Evolutionary conservation across 2,329 filamentous ascomycete genomes (phyloP).

Genomic region (Claviceps lovelessii): DNA sequence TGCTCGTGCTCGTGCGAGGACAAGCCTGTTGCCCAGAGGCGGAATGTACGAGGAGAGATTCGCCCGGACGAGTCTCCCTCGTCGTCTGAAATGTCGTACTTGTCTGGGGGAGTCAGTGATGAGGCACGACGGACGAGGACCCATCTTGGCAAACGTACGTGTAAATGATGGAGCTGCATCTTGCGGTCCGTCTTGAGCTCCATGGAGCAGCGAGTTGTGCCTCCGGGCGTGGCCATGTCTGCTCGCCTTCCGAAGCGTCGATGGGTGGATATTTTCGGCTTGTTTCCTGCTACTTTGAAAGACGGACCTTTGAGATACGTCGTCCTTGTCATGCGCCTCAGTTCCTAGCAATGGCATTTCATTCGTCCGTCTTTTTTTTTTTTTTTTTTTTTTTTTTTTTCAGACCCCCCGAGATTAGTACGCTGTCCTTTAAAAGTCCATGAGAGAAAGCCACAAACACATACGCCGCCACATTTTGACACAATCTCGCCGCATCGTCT

Average conservation of each 20-base stretch:
- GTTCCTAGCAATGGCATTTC: neutral
- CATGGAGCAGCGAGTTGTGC: neutral
- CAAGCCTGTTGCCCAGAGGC: conserved; percentile 20
- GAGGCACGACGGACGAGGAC: neutral
- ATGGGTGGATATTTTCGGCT: neutral
- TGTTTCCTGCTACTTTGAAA: neutral
- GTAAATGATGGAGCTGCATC: neutral
- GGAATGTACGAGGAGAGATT: conserved; percentile 29
- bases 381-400: too few relatives aligned
- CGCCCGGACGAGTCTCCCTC: conserved; percentile 25
- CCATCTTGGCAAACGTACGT: neutral
- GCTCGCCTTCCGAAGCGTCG: neutral
- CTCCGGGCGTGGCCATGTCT: neutral
- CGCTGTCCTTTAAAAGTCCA: too few relatives aligned
- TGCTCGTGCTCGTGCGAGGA: neutral
- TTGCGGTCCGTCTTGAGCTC: too few relatives aligned
- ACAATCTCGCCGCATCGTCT: conserved; percentile 8
- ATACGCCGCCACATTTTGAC: neutral
- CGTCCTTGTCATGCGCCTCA: neutral
- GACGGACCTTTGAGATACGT: neutral
- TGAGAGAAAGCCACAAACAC: neutral
- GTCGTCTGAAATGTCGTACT: conserved; percentile 23
- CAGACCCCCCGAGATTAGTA: too few relatives aligned
- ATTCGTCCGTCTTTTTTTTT: neutral
- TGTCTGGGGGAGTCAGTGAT: neutral